Evolutionary conservation across 805 yeast species (phyloP).

Genomic region (Candida sonorensis): DNA sequence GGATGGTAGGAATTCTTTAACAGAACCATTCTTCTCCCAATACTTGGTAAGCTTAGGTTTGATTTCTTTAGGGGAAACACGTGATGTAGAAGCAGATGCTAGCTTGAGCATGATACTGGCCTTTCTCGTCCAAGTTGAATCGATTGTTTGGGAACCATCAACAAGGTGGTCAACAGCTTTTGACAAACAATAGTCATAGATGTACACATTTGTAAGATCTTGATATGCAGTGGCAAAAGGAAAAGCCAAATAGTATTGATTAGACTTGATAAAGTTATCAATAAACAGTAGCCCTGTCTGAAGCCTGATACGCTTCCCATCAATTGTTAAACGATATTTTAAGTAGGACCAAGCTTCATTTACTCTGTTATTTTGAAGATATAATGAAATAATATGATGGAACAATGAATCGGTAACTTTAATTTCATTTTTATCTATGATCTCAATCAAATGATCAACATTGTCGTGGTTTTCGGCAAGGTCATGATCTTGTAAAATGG

Average conservation of each 20-base stretch:
- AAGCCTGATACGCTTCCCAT: neutral
- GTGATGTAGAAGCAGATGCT: no score
- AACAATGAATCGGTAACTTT: neutral
- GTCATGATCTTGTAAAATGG: neutral
- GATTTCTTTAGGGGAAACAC: no score
- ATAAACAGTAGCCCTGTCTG: constrained; percentile 4
- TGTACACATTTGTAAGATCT: neutral
- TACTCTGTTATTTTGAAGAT: constrained; percentile 1
- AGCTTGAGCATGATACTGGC: no score
- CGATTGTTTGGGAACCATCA: no score
- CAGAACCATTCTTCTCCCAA: no score
- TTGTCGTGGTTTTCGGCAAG: neutral
- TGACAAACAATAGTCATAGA: constrained; percentile 2
- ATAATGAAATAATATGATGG: constrained; percentile 1
- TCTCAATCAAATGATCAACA: neutral
- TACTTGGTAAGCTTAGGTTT: no score
- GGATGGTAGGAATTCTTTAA: no score
- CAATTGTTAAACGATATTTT: neutral
- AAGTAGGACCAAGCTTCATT: constrained; percentile 7
- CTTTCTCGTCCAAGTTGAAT: no score
- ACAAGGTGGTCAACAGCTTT: neutral
- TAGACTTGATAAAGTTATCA: constrained; percentile 1
- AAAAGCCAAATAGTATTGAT: constrained; percentile 1
- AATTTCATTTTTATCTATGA: neutral
- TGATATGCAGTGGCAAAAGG: constrained; percentile 3